Conservation (phyloP, 495 filamentous ascomycete species). For the Aspergillus biplanus region DNA sequence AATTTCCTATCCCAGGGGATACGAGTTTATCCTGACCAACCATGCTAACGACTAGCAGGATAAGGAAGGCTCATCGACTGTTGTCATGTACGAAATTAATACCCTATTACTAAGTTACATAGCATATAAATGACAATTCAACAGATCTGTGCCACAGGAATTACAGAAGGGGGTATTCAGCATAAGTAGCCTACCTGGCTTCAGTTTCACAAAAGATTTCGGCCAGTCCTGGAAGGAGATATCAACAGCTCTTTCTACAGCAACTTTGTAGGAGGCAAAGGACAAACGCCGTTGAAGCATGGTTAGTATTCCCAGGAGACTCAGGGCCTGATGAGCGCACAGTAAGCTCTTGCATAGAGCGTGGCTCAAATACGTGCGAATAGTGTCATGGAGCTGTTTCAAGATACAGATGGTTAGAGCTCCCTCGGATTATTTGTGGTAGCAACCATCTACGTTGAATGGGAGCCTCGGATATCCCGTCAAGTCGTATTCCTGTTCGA, state of each 20-base stretch:
- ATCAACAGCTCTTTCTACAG: not conserved
- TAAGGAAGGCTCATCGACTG: not conserved
- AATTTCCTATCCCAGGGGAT: not conserved
- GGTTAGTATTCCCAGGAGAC: not conserved
- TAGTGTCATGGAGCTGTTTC: constrained; percentile 9
- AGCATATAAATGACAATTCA: not conserved
- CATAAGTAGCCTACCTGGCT: not conserved
- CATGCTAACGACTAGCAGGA: not conserved
- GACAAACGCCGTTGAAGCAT: not conserved
- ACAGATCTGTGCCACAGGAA: not conserved
- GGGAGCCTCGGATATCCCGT: not conserved
- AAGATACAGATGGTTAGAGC: not conserved
- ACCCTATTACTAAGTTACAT: not conserved
- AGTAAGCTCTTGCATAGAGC: not conserved
- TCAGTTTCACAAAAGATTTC: not conserved
- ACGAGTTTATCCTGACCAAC: not conserved
- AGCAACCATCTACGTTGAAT: constrained; percentile 7
- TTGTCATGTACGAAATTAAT: not conserved
- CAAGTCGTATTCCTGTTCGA: constrained; percentile 7
- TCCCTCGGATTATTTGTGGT: not conserved
- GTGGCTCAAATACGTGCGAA: not conserved
- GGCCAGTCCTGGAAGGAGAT: not conserved
- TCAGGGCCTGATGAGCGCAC: not conserved
- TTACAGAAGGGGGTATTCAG: not conserved
- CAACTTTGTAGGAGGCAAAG: not conserved